Evolutionary conservation across 768 basidiomycete genomes (phyloP).

Genomic region (Multifurca ochricompacta): DNA sequence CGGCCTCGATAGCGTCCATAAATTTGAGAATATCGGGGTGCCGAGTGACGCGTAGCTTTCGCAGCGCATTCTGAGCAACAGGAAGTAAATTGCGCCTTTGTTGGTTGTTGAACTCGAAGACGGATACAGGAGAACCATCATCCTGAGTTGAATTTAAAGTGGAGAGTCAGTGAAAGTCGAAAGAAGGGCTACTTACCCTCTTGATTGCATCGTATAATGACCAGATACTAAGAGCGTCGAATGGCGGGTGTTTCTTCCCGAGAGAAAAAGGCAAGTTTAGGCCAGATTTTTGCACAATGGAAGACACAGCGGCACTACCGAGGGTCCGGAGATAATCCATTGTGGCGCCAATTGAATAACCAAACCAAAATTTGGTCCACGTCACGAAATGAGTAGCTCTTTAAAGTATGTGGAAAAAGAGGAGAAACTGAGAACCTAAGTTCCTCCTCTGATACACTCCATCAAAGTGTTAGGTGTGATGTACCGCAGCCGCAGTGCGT

Average conservation of each 20-base stretch:
- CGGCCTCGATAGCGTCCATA: constrained; percentile 88
- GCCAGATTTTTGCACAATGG: constrained; percentile 89
- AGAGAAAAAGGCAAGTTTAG: constrained; percentile 83
- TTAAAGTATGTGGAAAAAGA: no score
- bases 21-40: constrained; percentile 97
- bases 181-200: constrained; percentile 45
- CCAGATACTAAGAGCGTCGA: constrained; percentile 71
- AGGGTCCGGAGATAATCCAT: constrained; percentile 83
- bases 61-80: constrained; percentile 82
- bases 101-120: constrained; percentile 86
- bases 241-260: constrained; percentile 59
- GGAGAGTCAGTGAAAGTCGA: constrained; percentile 12
- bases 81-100: constrained; percentile 54
- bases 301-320: constrained; percentile 80
- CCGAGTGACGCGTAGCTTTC: constrained; percentile 82
- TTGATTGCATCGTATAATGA: constrained; percentile 82
- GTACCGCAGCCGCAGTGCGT: no score
- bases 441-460: no score
- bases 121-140: constrained; percentile 74
- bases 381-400: no score
- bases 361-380: no score
- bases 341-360: no score
- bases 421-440: no score
- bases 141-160: constrained; percentile 49
- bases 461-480: no score